Evolutionary conservation across 345 rosid species (phyloP), one percentile per base, ranked within the genome.

Genomic region (Isatis tinctoria): DNA sequence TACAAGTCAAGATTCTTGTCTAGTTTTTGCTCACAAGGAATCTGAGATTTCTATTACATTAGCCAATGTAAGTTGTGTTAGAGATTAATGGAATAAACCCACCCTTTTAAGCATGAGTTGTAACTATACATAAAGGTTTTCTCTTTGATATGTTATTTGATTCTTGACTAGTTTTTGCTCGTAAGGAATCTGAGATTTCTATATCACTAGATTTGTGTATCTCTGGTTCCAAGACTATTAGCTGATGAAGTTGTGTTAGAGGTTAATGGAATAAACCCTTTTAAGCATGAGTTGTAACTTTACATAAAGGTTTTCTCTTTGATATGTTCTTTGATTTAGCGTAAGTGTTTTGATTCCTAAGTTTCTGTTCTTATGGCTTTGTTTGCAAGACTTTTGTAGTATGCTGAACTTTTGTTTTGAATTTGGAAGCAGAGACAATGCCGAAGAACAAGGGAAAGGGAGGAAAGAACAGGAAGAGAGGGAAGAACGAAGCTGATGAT

Each of bases 371-470:
- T 17, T 0, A 27, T 37, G 2, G 9, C 13, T 57, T 57, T 52
- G 27, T 39, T n/a, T 64, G 3, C 13, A 40, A 28, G 12, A n/a
- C 3, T 45, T 14, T 0, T 6, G n/a, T 13, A 17, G 1, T 30
- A 8, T 8, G 18, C 66, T 70, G 44, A 44, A 10, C 0, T 37
- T 39, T 41, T 37, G 11, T 10, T 60, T 60, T 75, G 63, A 41
- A 41, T 40, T 47, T 35, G 2, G 5, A 18, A 36, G 11, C 72
- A 77, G 80, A 60, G 65, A 72, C 53, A 63, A 88, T 88, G 93
- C 93, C 93, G 72, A 88, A 88, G 90, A 88, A 88, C 75, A 88
- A 88, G 81, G 90, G 90, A 72, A 88, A 88, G 81, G 93, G 93
- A 86, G 93, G 93, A 71, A 88, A 88, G 88, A 88, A 88, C 77